A percentile compares a stretch with the other conserved stretches of the same genome.
These are phyloP conservation scores for Zangia roseola DNA, from an alignment of 768 basidiomycete species.

Conservation along the genomic window DNA sequence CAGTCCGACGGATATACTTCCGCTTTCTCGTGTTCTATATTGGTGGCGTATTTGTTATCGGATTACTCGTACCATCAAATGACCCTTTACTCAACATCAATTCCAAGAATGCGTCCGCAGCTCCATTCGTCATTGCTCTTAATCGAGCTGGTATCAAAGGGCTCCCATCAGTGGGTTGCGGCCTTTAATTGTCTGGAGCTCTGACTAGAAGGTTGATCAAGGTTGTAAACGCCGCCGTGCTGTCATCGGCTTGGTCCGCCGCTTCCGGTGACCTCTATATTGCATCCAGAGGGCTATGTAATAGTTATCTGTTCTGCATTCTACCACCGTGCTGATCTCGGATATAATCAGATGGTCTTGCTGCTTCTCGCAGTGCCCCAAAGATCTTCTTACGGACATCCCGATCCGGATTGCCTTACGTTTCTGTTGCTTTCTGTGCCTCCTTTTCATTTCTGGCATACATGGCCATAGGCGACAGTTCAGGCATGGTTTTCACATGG, in stretches of 20 bases:
- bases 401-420: conserved; percentile 42
- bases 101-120: conserved; percentile 38
- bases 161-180: conserved; percentile 40
- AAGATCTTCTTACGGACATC: conserved; percentile 43
- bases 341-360: conserved; percentile 45
- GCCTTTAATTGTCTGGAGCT: background rate
- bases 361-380: conserved; percentile 49
- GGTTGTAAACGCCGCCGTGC: conserved; percentile 34
- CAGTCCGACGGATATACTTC: conserved; percentile 42
- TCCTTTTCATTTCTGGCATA: conserved; percentile 36
- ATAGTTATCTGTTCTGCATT: background rate
- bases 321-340: conserved; percentile 15
- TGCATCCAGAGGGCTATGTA: conserved; percentile 35
- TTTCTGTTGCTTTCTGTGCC: conserved; percentile 31
- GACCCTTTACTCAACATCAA: conserved; percentile 37
- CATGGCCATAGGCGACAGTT: conserved; percentile 36
- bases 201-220: background rate
- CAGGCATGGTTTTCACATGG: conserved; percentile 42
- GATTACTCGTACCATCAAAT: conserved; percentile 46
- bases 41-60: conserved; percentile 41
- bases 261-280: conserved; percentile 36
- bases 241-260: conserved; percentile 44
- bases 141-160: conserved; percentile 50
- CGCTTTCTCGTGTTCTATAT: conserved; percentile 35
- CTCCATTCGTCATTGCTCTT: conserved; percentile 55